Evolutionary conservation across 768 basidiomycete species (phyloP), one percentile per base, ranked within the genome.

Genomic region (Hysterangium stoloniferum): DNA sequence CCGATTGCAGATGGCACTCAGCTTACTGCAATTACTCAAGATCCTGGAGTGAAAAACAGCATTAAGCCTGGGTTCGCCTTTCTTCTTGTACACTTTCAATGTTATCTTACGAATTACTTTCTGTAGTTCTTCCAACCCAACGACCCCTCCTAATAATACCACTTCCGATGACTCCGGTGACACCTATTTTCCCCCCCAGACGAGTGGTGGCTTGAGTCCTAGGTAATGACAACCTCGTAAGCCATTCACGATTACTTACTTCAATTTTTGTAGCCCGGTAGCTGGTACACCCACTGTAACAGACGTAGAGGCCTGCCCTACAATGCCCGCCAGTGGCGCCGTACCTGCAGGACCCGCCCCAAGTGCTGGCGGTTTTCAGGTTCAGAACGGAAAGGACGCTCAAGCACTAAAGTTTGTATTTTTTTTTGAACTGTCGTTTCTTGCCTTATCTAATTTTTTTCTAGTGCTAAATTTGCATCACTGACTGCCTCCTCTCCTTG

Each of bases 1-100:
- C 71, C 75, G 43, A 68, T 80, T 49, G 45, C 76, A 4, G 75
- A 76, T 57, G 77, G 78, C 15, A 38, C 61, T 19, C 76, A 79
- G 60, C 60, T 77, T 7, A 56, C 60, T 25, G 62, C 63, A 41
- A 54, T 67, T 34, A 64, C 65, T 1, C 60, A 66, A 24, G 60
- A 63, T 53, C 68, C 73, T 29, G 71, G 73, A 37, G 54, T 59
- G 33, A 56, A 52, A 24, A 34, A 48, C 40, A 34, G 22, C 34
- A 19, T 37, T 27, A 27, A 25, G 24, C 46, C 43, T 27, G 34
- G 48, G 51, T 28, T 25, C 48, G 12, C 29, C 50, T 20, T 51
- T 43, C 7, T n/a, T 29, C 22, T 22, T 34, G 34, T 24, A 31
- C 47, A 25, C 36, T 17, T 19, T 20, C 47, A 17, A 36, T 40